phyloP scores from a whole-genome alignment of 495 filamentous ascomycete genomes.

The Elasticomyces elasticus region DNA sequence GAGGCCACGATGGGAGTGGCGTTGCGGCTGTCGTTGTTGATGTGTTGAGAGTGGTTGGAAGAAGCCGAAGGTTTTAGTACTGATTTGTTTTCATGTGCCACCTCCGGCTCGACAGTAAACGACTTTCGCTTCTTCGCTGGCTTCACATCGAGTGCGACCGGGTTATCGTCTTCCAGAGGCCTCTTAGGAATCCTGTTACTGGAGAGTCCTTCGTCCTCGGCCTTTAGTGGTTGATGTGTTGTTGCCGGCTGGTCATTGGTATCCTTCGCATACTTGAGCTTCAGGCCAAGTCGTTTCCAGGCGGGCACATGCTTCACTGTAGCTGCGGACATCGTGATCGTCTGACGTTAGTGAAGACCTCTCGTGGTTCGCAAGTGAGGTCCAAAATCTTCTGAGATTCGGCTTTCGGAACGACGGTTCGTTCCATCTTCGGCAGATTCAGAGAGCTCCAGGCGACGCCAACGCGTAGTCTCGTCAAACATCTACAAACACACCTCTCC shows the following conservation, averaged over 20 bases:
- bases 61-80: background rate
- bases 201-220: background rate
- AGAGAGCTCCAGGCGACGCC: too few species aligned
- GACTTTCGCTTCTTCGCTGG: background rate
- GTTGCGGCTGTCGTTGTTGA: background rate
- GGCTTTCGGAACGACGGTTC: too few species aligned
- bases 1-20: background rate
- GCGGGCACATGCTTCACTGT: slow-evolving; percentile 45
- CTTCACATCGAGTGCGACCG: background rate
- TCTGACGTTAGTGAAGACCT: background rate
- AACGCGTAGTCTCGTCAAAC: too few species aligned
- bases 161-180: background rate
- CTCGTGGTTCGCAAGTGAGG: too few species aligned
- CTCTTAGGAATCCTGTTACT: background rate
- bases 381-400: too few species aligned
- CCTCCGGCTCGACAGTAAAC: background rate
- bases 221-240: background rate
- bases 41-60: background rate
- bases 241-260: slow-evolving; percentile 18
- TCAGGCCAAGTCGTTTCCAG: slow-evolving; percentile 68
- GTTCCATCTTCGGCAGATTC: too few species aligned
- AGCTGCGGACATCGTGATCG: background rate
- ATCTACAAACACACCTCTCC: too few species aligned
- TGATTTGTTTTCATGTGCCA: background rate
- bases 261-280: slow-evolving; percentile 56